Evolutionary conservation across 2,329 filamentous ascomycete genomes (phyloP).

Genomic region (Aspergillus pseudoterreus): DNA sequence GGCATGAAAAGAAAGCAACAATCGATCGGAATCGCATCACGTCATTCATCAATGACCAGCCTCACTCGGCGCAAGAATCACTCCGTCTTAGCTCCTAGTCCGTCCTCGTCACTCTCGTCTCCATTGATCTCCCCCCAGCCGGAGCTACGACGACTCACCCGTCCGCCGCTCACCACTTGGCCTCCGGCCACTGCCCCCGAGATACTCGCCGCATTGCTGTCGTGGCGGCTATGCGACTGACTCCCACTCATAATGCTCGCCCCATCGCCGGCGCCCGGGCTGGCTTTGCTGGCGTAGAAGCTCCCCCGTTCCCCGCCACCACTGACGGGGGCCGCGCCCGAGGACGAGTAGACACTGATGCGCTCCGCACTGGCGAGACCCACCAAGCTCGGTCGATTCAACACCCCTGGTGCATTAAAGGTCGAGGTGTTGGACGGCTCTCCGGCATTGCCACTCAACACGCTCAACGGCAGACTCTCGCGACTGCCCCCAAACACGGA

Average conservation of each 20-base stretch:
- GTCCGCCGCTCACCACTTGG: constrained; percentile 31
- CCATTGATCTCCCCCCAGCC: constrained; percentile 44
- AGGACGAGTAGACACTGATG: constrained; percentile 70
- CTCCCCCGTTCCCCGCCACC: constrained; percentile 76
- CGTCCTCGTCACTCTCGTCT: constrained; percentile 25
- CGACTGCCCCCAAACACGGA: constrained; percentile 63
- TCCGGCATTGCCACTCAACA: constrained; percentile 54
- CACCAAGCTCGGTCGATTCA: constrained; percentile 49
- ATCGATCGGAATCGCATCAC: neutral
- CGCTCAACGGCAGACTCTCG: constrained; percentile 60
- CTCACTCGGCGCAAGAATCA: neutral
- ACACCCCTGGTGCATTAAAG: constrained; percentile 34
- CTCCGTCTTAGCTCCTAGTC: constrained; percentile 1
- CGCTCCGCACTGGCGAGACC: constrained; percentile 57
- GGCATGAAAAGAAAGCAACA: constrained; percentile 6
- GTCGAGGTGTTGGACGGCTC: constrained; percentile 40
- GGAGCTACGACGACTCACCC: constrained; percentile 42
- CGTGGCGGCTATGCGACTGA: constrained; percentile 71
- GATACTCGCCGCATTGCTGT: constrained; percentile 77
- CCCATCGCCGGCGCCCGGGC: constrained; percentile 55
- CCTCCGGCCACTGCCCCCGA: constrained; percentile 46
- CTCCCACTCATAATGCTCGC: constrained; percentile 75
- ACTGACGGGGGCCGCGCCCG: constrained; percentile 57
- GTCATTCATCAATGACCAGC: neutral
- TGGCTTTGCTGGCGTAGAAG: constrained; percentile 64